Base-by-base conservation (phyloP, 345 rosid genomes). In the Hibiscus mutabilis region DNA sequence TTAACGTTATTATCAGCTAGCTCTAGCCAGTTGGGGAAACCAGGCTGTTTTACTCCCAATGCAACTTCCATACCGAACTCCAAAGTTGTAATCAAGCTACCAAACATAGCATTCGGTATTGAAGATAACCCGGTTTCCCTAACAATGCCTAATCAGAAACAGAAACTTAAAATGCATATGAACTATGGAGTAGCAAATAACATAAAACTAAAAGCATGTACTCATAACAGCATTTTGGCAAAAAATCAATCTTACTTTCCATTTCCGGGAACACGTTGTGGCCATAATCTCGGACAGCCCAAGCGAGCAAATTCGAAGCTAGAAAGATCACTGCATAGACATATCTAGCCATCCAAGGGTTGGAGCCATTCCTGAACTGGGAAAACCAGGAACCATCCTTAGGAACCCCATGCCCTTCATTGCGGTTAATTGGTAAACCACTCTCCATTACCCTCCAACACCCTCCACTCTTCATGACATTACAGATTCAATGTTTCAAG, bases 291-390 rank as follows among this genome's bases (percentile, higher is more conserved):
- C 98, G 84, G 60, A 88, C 89, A 60, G 84, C 87, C 98, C 98
- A 94, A 33, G 98, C 97, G n/a, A 91, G 85, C 44, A 94, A 80
- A 78, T 94, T 94, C 0, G 96, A 86, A 0, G 77, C 81, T 15
- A 94, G 88, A 71, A 94, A 94, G 21, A 94, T 86, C 74, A 94
- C 78, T 19, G 85, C 96, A 60, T 89, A 89, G 51, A 79, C 90
- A 73, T 87, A 94, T 83, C 98, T 87, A 33, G 97, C 97, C 91
- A 91, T 88, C 98, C 98, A 90, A 1, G 98, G 97, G 74, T 94
- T 94, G 27, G 84, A 85, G 18, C 89, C 93, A 70, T 88, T 87
- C 7, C 84, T 81, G 69, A 94, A 94, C 77, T 91, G 98, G 37
- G 84, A 77, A 73, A 85, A 86, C 93, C 97, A 94, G 12, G 97